Evolutionary conservation across 179 eudicot genomes (phyloP).

Genomic region (Heliamphora pulchella): DNA sequence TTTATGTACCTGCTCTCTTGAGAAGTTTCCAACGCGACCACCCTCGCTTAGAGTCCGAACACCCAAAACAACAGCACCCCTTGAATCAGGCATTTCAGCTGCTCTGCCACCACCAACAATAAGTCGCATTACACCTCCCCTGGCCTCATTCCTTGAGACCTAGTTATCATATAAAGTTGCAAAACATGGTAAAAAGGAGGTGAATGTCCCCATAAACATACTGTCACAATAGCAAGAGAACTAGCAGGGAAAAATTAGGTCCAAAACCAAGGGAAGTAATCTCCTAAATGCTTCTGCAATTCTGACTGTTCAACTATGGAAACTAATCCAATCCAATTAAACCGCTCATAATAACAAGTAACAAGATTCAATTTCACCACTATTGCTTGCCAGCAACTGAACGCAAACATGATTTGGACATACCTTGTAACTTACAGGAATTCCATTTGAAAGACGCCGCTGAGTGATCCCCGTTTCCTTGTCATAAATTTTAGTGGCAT

Average conservation of each 20-base stretch:
- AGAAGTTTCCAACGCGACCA: constrained; percentile 94
- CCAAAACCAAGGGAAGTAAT: neutral
- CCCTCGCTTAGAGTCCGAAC: constrained; percentile 99
- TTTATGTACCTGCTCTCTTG: constrained; percentile 81
- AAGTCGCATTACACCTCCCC: constrained; percentile 96
- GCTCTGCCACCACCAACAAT: constrained; percentile 98
- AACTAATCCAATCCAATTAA: neutral
- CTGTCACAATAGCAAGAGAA: neutral
- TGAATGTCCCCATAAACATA: neutral
- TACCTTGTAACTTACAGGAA: constrained; percentile 95
- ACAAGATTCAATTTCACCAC: neutral
- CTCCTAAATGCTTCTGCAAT: neutral
- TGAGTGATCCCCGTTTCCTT: constrained; percentile 84
- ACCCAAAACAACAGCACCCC: constrained; percentile 93
- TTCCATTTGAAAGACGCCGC: constrained; percentile 86
- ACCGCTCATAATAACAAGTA: neutral
- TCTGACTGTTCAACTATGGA: neutral
- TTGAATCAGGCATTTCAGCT: constrained; percentile 56
- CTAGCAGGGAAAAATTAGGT: neutral
- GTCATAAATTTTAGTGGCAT: constrained; percentile 45
- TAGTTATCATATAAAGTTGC: constrained; percentile 20
- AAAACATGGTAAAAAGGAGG: constrained; percentile 8
- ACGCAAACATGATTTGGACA: constrained; percentile 6
- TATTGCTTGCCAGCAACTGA: neutral
- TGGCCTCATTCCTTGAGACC: constrained; percentile 78